A percentile compares a stretch with the other conserved stretches of the same genome.
phyloP scores from a whole-genome alignment of 2,329 filamentous ascomycete species.

The Bipolaris gigantea region DNA sequence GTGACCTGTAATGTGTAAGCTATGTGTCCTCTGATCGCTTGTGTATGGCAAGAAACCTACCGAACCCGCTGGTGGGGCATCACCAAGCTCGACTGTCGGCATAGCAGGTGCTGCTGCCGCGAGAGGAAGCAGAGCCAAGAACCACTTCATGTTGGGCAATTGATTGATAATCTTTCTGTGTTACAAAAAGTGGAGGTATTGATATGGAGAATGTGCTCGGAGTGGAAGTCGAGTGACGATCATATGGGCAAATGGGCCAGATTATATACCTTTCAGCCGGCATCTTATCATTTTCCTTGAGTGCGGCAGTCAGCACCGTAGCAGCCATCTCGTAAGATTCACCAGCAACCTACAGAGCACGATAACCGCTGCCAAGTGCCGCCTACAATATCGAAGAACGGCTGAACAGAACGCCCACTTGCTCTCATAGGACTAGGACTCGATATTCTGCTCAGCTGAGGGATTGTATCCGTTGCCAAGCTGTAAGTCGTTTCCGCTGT shows the following conservation, averaged over 20 bases:
- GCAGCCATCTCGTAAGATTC: slow-evolving; percentile 22
- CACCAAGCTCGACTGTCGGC: slow-evolving; percentile 24
- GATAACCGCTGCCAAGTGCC: slow-evolving; percentile 35
- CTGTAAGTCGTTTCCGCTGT: slow-evolving; percentile 6
- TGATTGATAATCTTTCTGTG: slow-evolving; percentile 16
- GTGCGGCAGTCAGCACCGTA: slow-evolving; percentile 10
- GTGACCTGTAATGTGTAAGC: slow-evolving; percentile 40
- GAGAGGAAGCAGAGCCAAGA: slow-evolving; percentile 39
- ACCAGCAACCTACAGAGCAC: slow-evolving; percentile 20
- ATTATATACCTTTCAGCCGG: slow-evolving; percentile 39
- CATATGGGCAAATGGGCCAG: slow-evolving; percentile 29
- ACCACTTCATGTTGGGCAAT: slow-evolving; percentile 44
- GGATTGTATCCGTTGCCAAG: slow-evolving; percentile 29
- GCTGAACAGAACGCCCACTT: slow-evolving; percentile 37
- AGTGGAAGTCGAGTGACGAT: slow-evolving; percentile 37
- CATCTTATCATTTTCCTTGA: slow-evolving; percentile 12
- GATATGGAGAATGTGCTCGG: slow-evolving; percentile 23
- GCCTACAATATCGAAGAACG: slow-evolving; percentile 41
- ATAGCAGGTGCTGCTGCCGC: slow-evolving; percentile 34
- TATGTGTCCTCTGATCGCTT: background rate
- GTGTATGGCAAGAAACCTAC: slow-evolving; percentile 15
- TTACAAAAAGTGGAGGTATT: slow-evolving; percentile 19
- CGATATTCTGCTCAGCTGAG: slow-evolving; percentile 30
- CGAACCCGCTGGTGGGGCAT: slow-evolving; percentile 36
- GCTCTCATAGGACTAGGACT: slow-evolving; percentile 31